Conservation (phyloP, 305 asterid genomes). For the Fraxinus sp. region DNA sequence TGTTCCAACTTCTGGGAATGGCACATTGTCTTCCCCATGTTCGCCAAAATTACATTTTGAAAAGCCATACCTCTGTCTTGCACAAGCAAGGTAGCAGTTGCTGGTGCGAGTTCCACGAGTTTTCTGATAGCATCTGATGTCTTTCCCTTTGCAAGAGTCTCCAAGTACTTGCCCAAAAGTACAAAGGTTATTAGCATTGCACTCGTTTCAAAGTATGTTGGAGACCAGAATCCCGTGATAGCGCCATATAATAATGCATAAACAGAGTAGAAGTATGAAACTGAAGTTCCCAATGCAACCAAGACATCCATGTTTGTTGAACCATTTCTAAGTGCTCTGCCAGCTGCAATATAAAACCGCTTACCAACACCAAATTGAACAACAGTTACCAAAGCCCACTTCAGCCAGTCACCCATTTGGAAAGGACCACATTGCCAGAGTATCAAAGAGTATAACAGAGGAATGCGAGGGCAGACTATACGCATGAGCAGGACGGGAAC, state of each 20-base stretch:
- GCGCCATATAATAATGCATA: slow-evolving; percentile 90
- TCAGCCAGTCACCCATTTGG: slow-evolving; percentile 98
- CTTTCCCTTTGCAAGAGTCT: slow-evolving; percentile 93
- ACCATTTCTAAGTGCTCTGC: slow-evolving; percentile 96
- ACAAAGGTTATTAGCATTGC: slow-evolving; percentile 97
- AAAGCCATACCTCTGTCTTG: slow-evolving; percentile 66
- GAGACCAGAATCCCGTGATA: slow-evolving; percentile 85
- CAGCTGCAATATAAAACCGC: slow-evolving; percentile 93
- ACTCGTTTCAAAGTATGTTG: slow-evolving; percentile 97
- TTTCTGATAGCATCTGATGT: slow-evolving; percentile 96
- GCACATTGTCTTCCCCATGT: background rate
- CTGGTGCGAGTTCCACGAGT: slow-evolving; percentile 94
- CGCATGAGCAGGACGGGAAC: slow-evolving; percentile 88
- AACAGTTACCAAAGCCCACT: slow-evolving; percentile 86
- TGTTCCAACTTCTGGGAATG: slow-evolving; percentile 10
- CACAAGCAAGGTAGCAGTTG: slow-evolving; percentile 75
- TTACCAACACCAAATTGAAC: slow-evolving; percentile 94
- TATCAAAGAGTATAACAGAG: slow-evolving; percentile 73
- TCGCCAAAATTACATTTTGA: background rate
- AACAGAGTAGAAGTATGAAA: slow-evolving; percentile 92
- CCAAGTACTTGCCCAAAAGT: slow-evolving; percentile 93
- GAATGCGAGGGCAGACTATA: slow-evolving; percentile 88
- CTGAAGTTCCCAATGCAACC: slow-evolving; percentile 95
- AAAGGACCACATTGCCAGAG: slow-evolving; percentile 94
- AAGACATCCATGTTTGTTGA: slow-evolving; percentile 99